Percentiles rank a stretch among this genome's conserved stretches.
Conservation (phyloP, 345 rosid species). For the Luvunga scandens region DNA sequence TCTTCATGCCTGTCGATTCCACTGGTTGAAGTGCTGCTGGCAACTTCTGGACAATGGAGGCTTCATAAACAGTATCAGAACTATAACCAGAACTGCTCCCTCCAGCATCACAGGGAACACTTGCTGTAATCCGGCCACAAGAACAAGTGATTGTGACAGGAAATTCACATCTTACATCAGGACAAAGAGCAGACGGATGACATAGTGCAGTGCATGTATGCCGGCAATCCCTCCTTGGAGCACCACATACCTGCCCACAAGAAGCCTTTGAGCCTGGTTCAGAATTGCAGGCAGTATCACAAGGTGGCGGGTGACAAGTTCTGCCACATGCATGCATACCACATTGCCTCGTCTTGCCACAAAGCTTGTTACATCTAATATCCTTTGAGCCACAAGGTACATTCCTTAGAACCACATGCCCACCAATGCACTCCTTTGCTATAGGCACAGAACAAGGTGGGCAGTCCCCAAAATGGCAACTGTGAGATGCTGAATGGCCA, state of each 20-base stretch:
- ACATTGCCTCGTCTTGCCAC: conserved; percentile 92
- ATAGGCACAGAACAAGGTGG: conserved; percentile 92
- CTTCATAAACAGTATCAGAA: conserved; percentile 52
- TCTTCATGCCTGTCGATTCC: conserved; percentile 50
- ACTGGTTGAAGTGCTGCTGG: conserved; percentile 71
- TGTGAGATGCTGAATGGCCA: conserved; percentile 87
- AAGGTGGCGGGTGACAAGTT: conserved; percentile 75
- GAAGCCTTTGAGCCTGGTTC: conserved; percentile 53
- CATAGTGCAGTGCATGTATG: conserved; percentile 81
- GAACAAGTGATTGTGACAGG: conserved; percentile 76
- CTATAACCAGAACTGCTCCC: conserved; percentile 38
- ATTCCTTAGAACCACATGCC: conserved; percentile 92
- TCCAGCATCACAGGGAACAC: conserved; percentile 92
- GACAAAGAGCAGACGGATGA: conserved; percentile 84
- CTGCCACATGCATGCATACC: conserved; percentile 94
- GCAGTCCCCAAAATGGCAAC: conserved; percentile 97
- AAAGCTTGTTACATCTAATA: conserved; percentile 85
- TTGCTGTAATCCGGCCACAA: conserved; percentile 71
- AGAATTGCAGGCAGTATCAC: conserved; percentile 44
- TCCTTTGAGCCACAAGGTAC: conserved; percentile 94
- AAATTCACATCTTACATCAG: conserved; percentile 76
- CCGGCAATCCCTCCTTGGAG: conserved; percentile 89
- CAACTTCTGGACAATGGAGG: conserved; percentile 64
- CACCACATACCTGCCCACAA: conserved; percentile 94
- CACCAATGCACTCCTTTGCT: conserved; percentile 89